Base-by-base conservation (phyloP, 345 rosid species). In the Balakata baccata region DNA sequence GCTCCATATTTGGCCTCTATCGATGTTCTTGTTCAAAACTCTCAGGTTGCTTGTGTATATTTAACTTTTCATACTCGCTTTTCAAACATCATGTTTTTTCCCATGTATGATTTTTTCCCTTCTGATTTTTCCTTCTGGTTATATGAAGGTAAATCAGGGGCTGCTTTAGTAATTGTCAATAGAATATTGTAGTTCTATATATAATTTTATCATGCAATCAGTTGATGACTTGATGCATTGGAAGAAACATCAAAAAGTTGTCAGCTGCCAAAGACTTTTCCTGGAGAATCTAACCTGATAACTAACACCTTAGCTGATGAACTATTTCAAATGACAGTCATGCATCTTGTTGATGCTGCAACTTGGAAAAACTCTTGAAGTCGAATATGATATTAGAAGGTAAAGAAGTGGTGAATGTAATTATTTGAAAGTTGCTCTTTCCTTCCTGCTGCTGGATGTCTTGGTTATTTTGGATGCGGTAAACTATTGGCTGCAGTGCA, bases 11-110 rank as follows among this genome's bases (percentile, higher is more conserved):
- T 80, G 57, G 82, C 82, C 14, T 56, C 82, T n/a, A 71, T 75
- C 45, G 82, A 80, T 53, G 82, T 75, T 60, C 79, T 80, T 52
- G 82, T 80, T 68, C 82, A 80, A 69, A 80, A 80, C 64, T 80
- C 79, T 46, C 82, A 80, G 82, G 82, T 75, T 52, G 52, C n/a
- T 60, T 52, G 7, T 51, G 61, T 43, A 16, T 6, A 47, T 18
- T 50, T 51, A 34, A 49, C 39, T 39, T 64, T 11, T 61, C 34
- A 17, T 29, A 1, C 34, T 29, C 34, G 2, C 34, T 1, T 29
- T 1, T 1, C 34, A 9, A 17, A 17, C 25, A 22, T 29, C 34
- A 47, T 34, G 34, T 10, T 56, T 49, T 8, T 34, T 54, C 57
- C 12, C 23, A 23, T 17, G 7, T 0, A 29, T 29, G 34, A 13